Evolutionary conservation across 1,284 basidiomycete species (phyloP).

Genomic region (Stereum hirsutum): DNA sequence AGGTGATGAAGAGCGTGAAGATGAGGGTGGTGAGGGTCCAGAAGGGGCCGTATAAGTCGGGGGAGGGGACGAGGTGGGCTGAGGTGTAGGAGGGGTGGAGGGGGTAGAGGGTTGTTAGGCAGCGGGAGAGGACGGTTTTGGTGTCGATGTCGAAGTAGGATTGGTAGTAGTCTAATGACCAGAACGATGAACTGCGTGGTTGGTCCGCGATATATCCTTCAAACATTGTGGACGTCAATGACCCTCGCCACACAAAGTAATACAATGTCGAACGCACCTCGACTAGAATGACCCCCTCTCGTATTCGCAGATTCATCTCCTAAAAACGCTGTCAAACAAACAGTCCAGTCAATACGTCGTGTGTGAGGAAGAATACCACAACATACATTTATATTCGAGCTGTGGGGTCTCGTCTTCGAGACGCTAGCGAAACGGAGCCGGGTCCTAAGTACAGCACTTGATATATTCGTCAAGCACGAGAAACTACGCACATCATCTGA

Average conservation of each 20-base stretch:
- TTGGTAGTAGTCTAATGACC: slow-evolving; percentile 74
- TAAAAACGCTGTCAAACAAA: neutral
- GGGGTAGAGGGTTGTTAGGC: slow-evolving; percentile 66
- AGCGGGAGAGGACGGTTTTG: slow-evolving; percentile 58
- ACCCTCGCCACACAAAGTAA: neutral
- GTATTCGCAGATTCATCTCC: neutral
- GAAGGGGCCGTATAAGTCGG: slow-evolving; percentile 85
- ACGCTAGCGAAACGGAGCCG: neutral
- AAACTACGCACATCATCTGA: slow-evolving; percentile 3
- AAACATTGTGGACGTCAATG: slow-evolving; percentile 13
- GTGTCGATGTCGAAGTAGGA: slow-evolving; percentile 79
- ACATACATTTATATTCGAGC: slow-evolving; percentile 4
- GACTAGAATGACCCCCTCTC: neutral
- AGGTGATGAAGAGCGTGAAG: slow-evolving; percentile 85
- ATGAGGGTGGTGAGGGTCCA: slow-evolving; percentile 93
- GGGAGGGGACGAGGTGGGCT: slow-evolving; percentile 51
- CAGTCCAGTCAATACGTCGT: neutral
- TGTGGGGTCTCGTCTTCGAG: neutral
- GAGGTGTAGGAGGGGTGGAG: slow-evolving; percentile 47
- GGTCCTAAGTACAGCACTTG: neutral
- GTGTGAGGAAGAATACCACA: neutral
- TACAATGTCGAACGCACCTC: slow-evolving; percentile 2
- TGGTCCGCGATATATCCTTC: slow-evolving; percentile 33
- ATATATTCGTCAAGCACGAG: neutral
- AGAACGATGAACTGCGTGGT: slow-evolving; percentile 44